These are phyloP conservation scores for Saitozyma sp. DNA, from an alignment of 768 basidiomycete species.

Conservation along the genomic window DNA sequence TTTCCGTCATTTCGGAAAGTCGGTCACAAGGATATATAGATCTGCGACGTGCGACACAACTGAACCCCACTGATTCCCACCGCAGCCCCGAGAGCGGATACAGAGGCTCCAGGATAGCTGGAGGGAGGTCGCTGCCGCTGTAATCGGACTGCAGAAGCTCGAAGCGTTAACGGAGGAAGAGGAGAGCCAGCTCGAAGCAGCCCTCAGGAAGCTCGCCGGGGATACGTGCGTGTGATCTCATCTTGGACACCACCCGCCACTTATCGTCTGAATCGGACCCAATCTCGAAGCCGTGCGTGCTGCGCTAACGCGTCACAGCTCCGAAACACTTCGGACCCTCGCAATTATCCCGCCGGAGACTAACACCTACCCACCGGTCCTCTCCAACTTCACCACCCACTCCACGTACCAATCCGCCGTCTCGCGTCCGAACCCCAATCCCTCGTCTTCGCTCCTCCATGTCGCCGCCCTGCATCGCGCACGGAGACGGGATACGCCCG, in stretches of 20 bases:
- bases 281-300: not conserved
- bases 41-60: too few relatives aligned
- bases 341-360: slow-evolving; percentile 37
- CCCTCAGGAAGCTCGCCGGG: slow-evolving; percentile 18
- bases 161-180: slow-evolving; percentile 34
- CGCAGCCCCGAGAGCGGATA: slow-evolving; percentile 36
- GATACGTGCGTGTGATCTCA: slow-evolving; percentile 24
- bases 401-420: slow-evolving; percentile 37
- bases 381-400: slow-evolving; percentile 36
- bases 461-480: slow-evolving; percentile 16
- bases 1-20: too few relatives aligned
- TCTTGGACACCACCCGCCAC: too few relatives aligned
- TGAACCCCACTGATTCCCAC: slow-evolving; percentile 1
- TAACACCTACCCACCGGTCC: slow-evolving; percentile 44
- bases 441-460: slow-evolving; percentile 38
- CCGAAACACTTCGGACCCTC: slow-evolving; percentile 27
- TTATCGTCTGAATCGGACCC: not conserved
- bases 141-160: slow-evolving; percentile 38
- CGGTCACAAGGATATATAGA: too few relatives aligned
- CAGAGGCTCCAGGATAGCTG: slow-evolving; percentile 24
- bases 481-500: slow-evolving; percentile 6
- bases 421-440: slow-evolving; percentile 35
- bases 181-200: slow-evolving; percentile 17
- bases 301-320: slow-evolving; percentile 14
- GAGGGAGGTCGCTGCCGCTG: slow-evolving; percentile 28